Conservation (phyloP, 73 alveolate species). For the Uronychia binucleata region DNA sequence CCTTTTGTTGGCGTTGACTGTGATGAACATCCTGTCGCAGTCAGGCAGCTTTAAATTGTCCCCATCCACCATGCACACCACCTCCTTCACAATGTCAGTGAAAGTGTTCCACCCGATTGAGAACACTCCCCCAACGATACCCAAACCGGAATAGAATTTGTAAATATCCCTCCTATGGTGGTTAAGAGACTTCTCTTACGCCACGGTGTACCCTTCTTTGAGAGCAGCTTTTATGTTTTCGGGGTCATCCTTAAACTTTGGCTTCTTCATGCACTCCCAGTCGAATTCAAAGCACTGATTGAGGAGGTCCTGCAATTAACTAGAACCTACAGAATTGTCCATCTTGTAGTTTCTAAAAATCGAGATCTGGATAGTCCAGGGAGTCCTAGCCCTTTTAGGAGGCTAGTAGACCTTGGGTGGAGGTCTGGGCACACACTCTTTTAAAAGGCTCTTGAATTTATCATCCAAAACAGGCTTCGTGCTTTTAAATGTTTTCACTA, state of each 20-base stretch:
- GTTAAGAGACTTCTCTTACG: constrained; percentile 4
- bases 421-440: neutral
- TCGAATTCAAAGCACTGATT: constrained; percentile 51
- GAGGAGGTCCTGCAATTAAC: neutral
- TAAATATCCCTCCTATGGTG: neutral
- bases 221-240: constrained; percentile 28
- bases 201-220: constrained; percentile 12
- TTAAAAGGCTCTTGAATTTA: neutral
- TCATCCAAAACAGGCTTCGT: neutral
- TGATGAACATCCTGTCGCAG: constrained; percentile 39
- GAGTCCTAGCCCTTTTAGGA: constrained; percentile 26
- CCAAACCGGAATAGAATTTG: neutral
- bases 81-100: constrained; percentile 1
- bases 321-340: neutral
- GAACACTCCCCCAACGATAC: neutral
- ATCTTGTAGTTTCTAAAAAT: constrained; percentile 26
- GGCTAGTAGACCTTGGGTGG: constrained; percentile 1
- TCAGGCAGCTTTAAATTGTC: constrained; percentile 5
- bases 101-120: neutral
- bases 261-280: constrained; percentile 45
- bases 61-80: neutral
- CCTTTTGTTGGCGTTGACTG: constrained; percentile 47
- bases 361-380: constrained; percentile 43
- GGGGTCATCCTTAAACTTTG: constrained; percentile 18
- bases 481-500: neutral